Conservation (phyloP, 306 rosid species). For the Castanopsis chinensis region DNA sequence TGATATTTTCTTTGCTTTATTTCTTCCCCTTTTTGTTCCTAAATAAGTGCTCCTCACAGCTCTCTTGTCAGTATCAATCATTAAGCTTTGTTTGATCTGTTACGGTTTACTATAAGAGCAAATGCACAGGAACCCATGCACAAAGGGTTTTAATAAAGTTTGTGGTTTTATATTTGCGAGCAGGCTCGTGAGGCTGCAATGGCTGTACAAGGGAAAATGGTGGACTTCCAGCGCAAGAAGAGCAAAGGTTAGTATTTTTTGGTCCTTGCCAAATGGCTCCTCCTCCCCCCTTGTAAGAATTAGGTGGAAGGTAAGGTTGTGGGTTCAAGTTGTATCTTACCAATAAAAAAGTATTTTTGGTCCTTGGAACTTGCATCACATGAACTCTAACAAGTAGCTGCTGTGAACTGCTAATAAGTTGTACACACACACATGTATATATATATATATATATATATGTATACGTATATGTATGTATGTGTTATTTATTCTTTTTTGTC, state of each 20-base stretch:
- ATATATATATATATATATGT: too few relatives aligned
- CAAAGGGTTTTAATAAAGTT: neutral
- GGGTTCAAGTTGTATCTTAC: too few relatives aligned
- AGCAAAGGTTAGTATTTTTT: slow-evolving; percentile 69
- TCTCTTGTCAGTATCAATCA: neutral
- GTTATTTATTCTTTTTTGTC: neutral
- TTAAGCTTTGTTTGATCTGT: neutral
- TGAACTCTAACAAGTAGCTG: neutral
- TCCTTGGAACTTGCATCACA: neutral
- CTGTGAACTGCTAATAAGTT: neutral
- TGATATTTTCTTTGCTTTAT: neutral
- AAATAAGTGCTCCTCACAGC: neutral
- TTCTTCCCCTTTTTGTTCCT: neutral
- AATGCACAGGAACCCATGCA: neutral
- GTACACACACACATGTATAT: accelerated
- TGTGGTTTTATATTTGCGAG: slow-evolving; percentile 27
- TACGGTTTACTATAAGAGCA: neutral
- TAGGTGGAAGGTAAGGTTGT: too few relatives aligned
- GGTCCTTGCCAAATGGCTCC: neutral
- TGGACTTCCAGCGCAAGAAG: slow-evolving; percentile 93
- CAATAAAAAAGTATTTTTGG: neutral
- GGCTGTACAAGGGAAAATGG: slow-evolving; percentile 81
- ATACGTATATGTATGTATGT: neutral
- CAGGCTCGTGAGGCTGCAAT: slow-evolving; percentile 97
- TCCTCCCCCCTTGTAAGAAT: too few relatives aligned